These are phyloP conservation scores for Heterobasidion irregulare DNA, from an alignment of 1,284 basidiomycete genomes.

Conservation along the genomic window DNA sequence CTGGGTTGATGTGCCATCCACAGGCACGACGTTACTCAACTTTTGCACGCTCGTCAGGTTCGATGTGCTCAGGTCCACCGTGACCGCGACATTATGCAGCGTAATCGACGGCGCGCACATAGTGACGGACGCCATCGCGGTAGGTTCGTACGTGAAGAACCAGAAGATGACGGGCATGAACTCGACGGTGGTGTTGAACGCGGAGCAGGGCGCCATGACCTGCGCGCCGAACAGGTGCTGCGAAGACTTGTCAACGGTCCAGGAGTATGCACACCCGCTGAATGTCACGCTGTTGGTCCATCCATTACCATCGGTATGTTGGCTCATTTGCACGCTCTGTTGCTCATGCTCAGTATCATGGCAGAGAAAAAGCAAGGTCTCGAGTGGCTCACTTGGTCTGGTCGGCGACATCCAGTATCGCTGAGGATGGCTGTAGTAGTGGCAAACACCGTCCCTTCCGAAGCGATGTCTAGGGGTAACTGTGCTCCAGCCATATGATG, in stretches of 20 bases:
- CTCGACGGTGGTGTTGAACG: constrained; percentile 6
- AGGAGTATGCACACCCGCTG: constrained; percentile 30
- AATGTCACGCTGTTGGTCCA: constrained; percentile 35
- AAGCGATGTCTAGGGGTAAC: constrained; percentile 14
- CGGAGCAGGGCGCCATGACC: constrained; percentile 2
- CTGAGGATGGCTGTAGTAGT: constrained; percentile 40
- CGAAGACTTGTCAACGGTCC: constrained; percentile 29
- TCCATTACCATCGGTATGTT: constrained; percentile 17
- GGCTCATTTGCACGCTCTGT: constrained; percentile 19
- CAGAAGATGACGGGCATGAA: constrained; percentile 46
- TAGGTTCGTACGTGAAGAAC: constrained; percentile 39
- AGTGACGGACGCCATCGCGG: constrained; percentile 30
- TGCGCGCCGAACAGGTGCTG: constrained; percentile 30
- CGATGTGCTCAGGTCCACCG: constrained; percentile 15
- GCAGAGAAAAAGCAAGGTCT: no score
- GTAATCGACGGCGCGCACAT: constrained; percentile 35
- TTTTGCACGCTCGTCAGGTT: constrained; percentile 29
- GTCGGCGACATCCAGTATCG: constrained; percentile 29
- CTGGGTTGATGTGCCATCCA: constrained; percentile 22
- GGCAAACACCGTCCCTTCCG: constrained; percentile 30
- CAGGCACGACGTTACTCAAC: constrained; percentile 23
- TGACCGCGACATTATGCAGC: constrained; percentile 27
- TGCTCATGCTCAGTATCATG: not conserved
- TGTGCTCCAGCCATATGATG: no score
- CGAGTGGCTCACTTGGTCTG: constrained; percentile 19